Base-by-base conservation (phyloP, 2,329 filamentous ascomycete species). In the Penicillium sp. region DNA sequence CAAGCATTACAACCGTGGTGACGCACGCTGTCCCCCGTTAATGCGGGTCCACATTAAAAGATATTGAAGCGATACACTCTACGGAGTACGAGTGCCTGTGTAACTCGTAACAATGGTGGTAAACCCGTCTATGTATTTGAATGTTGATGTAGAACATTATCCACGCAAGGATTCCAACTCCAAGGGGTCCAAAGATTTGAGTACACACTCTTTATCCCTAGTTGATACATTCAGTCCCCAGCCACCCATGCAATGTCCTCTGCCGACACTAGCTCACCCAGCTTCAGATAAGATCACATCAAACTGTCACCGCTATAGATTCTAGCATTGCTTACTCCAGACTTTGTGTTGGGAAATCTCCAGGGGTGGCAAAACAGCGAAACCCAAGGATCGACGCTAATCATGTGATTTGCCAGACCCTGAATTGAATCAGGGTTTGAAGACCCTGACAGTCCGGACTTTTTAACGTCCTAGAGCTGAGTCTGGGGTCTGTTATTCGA, bases 1-100 rank as follows among this genome's bases (percentile, higher is more conserved):
- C 39, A 47, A 47, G 45, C 39, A 47, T 47, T 42, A n/a, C 10
- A 6, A 18, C 31, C 20, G 38, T 23, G 23, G 38, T 47, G 45
- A 47, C 39, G 45, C 45, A 42, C 38, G 12, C 23, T 9, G 25
- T 23, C 20, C 3, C 20, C 20, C 20, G 20, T 23, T 23, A 23
- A 23, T 23, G 20, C 20, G 3, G 20, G 20, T 23, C 20, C 3
- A 23, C 20, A 23, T 23, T 23, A 23, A 23, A 23, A 23, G 15
- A 23, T 3, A 23, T 23, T 23, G 15, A 23, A 23, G 20, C 20
- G 20, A 23, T 23, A 23, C 10, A 29, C 9, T 2, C 28, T 29
- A 29, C 27, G 27, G 8, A 12, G 8, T 29, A 29, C 1, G 15
- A 18, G 1, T 18, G 1, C 15, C 15, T 18, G 15, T 18, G 15